Evolutionary conservation across 306 rosid genomes (phyloP).

Genomic region (Malus orientalis): DNA sequence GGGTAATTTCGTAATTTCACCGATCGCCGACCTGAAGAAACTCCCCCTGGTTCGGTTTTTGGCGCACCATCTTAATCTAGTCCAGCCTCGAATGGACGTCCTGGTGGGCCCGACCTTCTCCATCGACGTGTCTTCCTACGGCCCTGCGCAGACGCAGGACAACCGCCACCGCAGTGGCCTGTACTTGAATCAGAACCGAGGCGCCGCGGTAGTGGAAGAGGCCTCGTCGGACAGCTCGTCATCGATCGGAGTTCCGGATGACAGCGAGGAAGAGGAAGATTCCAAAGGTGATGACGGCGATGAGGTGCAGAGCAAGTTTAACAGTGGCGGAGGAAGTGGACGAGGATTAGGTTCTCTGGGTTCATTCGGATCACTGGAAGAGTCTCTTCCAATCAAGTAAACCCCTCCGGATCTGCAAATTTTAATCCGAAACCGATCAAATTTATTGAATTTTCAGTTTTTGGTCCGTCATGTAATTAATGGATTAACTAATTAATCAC

Average conservation of each 20-base stretch:
- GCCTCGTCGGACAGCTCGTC: constrained; percentile 43
- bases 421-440: neutral
- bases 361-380: constrained; percentile 54
- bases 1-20: constrained; percentile 20
- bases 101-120: constrained; percentile 57
- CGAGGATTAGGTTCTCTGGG: constrained; percentile 17
- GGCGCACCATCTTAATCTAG: neutral
- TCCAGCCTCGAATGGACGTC: constrained; percentile 48
- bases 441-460: neutral
- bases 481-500: neutral
- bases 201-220: neutral
- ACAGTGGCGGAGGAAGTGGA: constrained; percentile 17
- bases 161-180: constrained; percentile 9
- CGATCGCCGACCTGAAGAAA: neutral
- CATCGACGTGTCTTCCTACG: constrained; percentile 44
- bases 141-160: constrained; percentile 9
- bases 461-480: neutral
- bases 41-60: neutral
- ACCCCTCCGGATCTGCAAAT: constrained; percentile 4
- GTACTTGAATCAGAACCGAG: constrained; percentile 13
- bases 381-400: constrained; percentile 91
- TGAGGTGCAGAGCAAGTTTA: constrained; percentile 48
- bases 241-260: constrained; percentile 78
- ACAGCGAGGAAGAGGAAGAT: constrained; percentile 39
- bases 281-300: constrained; percentile 17